Conservation (phyloP, 257 asterid species). For the Eucommia ulmoides region DNA sequence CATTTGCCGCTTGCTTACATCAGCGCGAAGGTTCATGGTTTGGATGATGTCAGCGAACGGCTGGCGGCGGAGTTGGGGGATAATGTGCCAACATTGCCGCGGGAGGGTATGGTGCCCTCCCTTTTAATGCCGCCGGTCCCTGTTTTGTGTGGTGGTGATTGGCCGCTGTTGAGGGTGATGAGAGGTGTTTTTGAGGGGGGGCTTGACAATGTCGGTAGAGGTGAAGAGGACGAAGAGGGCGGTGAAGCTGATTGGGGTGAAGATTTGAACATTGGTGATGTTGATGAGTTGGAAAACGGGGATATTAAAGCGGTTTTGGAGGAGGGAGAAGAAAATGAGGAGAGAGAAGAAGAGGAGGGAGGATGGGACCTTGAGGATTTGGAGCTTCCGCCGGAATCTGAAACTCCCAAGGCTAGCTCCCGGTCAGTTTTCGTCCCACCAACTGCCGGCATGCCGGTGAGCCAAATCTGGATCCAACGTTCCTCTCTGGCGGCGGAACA, state of each 20-base stretch:
- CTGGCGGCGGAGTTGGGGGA: slow-evolving; percentile 57
- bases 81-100: slow-evolving; percentile 50
- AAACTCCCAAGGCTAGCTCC: slow-evolving; percentile 51
- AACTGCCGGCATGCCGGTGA: slow-evolving; percentile 78
- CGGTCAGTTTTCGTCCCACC: slow-evolving; percentile 67
- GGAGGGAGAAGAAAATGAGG: slow-evolving; percentile 44
- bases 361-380: slow-evolving; percentile 98
- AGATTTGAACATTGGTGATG: slow-evolving; percentile 54
- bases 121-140: slow-evolving; percentile 75
- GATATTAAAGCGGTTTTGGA: slow-evolving; percentile 29
- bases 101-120: slow-evolving; percentile 41
- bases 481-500: slow-evolving; percentile 94
- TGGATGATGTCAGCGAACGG: slow-evolving; percentile 49
- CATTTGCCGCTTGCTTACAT: slow-evolving; percentile 75
- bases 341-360: slow-evolving; percentile 53
- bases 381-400: slow-evolving; percentile 79
- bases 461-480: slow-evolving; percentile 89
- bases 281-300: slow-evolving; percentile 40
- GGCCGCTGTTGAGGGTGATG: slow-evolving; percentile 79
- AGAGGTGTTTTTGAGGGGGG: slow-evolving; percentile 67
- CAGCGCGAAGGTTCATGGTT: slow-evolving; percentile 69
- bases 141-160: slow-evolving; percentile 60
- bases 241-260: slow-evolving; percentile 65
- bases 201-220: slow-evolving; percentile 39
- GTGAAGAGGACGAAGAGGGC: slow-evolving; percentile 28